These are phyloP conservation scores for Fraxinus xanthoxyloides DNA, from an alignment of 305 asterid species.

Conservation along the genomic window DNA sequence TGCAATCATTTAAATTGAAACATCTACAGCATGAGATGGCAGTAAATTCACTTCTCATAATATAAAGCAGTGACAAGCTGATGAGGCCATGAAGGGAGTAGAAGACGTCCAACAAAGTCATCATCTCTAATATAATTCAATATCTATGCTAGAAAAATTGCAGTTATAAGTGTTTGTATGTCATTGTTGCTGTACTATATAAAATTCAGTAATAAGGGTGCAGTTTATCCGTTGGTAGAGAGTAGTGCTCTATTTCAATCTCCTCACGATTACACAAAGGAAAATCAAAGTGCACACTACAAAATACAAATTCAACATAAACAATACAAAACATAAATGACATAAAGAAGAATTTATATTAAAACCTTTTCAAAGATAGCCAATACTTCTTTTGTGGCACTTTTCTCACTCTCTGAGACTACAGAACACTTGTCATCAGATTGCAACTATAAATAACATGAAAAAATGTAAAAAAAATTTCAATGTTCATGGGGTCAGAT, in stretches of 20 bases:
- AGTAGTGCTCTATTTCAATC: neutral
- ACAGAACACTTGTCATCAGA: neutral
- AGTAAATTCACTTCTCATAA: neutral
- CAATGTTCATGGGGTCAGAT: neutral
- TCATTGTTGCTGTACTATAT: neutral
- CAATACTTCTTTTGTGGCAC: slow-evolving; percentile 51
- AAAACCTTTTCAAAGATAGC: slow-evolving; percentile 37
- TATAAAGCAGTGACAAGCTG: neutral
- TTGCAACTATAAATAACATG: neutral
- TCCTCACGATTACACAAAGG: neutral
- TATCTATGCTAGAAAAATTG: neutral
- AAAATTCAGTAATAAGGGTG: neutral
- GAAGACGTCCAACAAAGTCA: neutral
- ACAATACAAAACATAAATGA: neutral
- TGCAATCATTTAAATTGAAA: neutral
- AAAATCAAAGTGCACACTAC: no score
- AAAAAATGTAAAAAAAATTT: neutral
- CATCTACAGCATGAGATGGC: neutral
- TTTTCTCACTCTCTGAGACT: slow-evolving; percentile 45
- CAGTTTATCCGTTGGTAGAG: neutral
- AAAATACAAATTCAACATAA: no score
- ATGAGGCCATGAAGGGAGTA: neutral
- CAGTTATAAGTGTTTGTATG: neutral
- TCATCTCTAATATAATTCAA: neutral
- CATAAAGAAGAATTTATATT: neutral